phyloP scores from a whole-genome alignment of 2,329 filamentous ascomycete species.

The Microsporum ferrugineum region DNA sequence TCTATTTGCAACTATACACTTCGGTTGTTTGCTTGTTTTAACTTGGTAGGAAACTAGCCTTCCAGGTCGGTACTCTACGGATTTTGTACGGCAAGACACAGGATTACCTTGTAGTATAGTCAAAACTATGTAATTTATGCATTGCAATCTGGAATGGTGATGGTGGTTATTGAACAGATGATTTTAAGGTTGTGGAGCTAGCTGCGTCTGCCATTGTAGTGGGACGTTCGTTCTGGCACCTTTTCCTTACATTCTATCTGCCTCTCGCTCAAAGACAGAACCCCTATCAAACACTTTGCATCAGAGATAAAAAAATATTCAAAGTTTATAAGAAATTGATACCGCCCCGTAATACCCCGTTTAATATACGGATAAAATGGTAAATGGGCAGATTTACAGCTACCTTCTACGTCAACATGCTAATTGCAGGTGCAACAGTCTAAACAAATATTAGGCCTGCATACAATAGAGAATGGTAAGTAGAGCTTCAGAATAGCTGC shows the following conservation, averaged over 20 bases:
- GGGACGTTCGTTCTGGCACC: not conserved
- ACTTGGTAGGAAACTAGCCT: not conserved
- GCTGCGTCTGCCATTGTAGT: not conserved
- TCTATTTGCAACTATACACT: not conserved
- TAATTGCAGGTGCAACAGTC: slow-evolving; percentile 47
- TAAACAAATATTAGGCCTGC: slow-evolving; percentile 92
- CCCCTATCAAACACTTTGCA: not conserved
- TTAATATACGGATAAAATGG: not conserved
- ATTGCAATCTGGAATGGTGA: not conserved
- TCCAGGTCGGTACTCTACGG: not conserved
- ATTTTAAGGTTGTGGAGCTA: not conserved
- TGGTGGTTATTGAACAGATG: not conserved
- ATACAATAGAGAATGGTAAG: slow-evolving; percentile 77
- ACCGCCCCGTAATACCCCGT: not conserved
- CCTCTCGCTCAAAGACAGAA: not conserved
- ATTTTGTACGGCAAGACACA: not conserved
- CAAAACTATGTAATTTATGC: not conserved
- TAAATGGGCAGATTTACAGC: not conserved
- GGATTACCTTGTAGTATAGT: not conserved
- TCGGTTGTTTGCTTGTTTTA: not conserved
- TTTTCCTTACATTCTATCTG: not conserved
- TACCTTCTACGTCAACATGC: not conserved
- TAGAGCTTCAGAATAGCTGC: slow-evolving; percentile 10
- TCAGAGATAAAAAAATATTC: not conserved
- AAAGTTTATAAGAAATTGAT: not conserved